Evolutionary conservation across 345 rosid genomes (phyloP).

Genomic region (Aquilaria malaccensis): DNA sequence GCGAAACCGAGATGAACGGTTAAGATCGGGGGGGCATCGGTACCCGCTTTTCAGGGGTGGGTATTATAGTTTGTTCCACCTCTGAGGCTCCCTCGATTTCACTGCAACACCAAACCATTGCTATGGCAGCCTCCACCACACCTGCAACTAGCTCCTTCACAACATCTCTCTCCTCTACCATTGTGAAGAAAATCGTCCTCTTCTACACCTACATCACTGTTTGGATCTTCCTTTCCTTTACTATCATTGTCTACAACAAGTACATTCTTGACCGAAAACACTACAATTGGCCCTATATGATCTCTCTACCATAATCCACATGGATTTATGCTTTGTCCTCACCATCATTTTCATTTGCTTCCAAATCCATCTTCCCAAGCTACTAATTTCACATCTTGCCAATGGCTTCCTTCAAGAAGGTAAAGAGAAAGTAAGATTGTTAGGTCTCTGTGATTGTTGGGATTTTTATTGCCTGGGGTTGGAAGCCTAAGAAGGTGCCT

Average conservation of each 20-base stretch:
- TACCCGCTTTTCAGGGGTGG: too few species aligned
- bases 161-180: constrained; percentile 13
- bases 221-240: constrained; percentile 97
- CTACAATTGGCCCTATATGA: constrained; percentile 92
- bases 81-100: not conserved
- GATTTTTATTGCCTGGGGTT: too few species aligned
- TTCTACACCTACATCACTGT: constrained; percentile 85
- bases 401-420: too few species aligned
- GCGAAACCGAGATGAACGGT: too few species aligned
- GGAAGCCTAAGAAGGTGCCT: too few species aligned
- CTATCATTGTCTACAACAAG: constrained; percentile 94
- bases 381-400: too few species aligned
- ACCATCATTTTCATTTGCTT: constrained; percentile 74
- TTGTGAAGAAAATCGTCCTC: constrained; percentile 71
- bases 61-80: too few species aligned
- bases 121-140: constrained; percentile 7
- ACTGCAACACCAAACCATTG: not conserved
- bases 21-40: too few species aligned
- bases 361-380: constrained; percentile 1
- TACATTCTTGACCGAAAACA: constrained; percentile 92
- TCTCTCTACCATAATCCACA: constrained; percentile 96
- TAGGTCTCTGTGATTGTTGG: too few species aligned
- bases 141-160: not conserved
- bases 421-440: too few species aligned
- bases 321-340: constrained; percentile 80